Evolutionary conservation across 2,329 filamentous ascomycete genomes (phyloP), one percentile per base, ranked within the genome.

Genomic region (Fusarium musae): DNA sequence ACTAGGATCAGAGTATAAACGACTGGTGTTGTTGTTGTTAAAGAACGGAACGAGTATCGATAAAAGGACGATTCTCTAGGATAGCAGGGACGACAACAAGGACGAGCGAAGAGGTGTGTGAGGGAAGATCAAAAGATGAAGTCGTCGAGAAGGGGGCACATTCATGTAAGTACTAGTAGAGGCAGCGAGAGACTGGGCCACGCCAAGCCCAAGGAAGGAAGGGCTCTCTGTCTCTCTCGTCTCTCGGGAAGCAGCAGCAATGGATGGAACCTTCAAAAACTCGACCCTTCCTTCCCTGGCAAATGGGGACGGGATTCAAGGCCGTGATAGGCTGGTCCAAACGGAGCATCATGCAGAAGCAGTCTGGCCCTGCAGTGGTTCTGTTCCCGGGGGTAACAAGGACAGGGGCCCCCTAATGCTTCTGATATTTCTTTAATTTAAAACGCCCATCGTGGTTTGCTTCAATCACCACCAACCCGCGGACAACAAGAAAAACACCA

Each of bases 11-110:
- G 37, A 59, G 52, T 36, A 47, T 54, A 66, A 43, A 70, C 44
- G 56, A 62, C 42, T 49, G 58, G 59, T 65, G 47, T 56, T 65
- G 47, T 54, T 61, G 53, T 46, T 59, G 59, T 64, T 71, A 78
- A 77, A 76, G 76, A 78, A 75, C 60, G 76, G 69, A 78, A 69
- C 69, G 76, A 78, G 76, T 70, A 75, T 73, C 70, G 59, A 74
- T 53, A 54, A 66, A 69, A 34, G n/a, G 68, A 63, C 77, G 72
- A 74, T 70, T 72, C 78, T 77, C 66, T 77, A 58, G 47, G 62
- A 44, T 52, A 54, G 53, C 37, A 49, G 42, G 32, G 39, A 53
- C 62, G 63, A 69, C 62, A 60, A 71, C 60, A 72, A 72, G 43
- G 52, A 72, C 30, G 66, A 63, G 36, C 28, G 64, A 65, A 52